Evolutionary conservation across 768 basidiomycete species (phyloP).

Genomic region (Podaxis mareebaensis): DNA sequence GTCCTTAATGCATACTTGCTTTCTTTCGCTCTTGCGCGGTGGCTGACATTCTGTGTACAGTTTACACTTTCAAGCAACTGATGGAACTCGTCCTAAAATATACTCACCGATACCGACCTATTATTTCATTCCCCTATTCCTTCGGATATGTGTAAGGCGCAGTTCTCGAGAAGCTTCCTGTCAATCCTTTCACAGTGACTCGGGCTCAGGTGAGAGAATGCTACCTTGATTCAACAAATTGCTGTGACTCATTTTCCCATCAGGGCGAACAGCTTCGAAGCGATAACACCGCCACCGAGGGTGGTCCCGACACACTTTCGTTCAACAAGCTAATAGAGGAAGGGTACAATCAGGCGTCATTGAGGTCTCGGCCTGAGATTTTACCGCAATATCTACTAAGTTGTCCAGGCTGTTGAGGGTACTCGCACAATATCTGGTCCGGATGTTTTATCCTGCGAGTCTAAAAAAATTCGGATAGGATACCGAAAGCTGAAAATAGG

Average conservation of each 20-base stretch:
- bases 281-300: slow-evolving; percentile 53
- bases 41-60: slow-evolving; percentile 33
- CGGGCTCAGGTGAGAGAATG: slow-evolving; percentile 54
- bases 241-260: slow-evolving; percentile 3
- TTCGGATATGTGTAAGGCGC: slow-evolving; percentile 66
- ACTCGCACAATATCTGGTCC: neutral
- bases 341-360: slow-evolving; percentile 30
- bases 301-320: slow-evolving; percentile 29
- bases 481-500: neutral
- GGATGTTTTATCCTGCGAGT: neutral
- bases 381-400: slow-evolving; percentile 53
- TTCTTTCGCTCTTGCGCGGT: neutral
- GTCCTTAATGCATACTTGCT: too few relatives aligned
- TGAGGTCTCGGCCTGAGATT: slow-evolving; percentile 53
- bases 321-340: slow-evolving; percentile 40
- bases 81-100: slow-evolving; percentile 64
- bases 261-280: slow-evolving; percentile 63
- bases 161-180: slow-evolving; percentile 62
- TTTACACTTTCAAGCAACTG: slow-evolving; percentile 65
- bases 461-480: neutral
- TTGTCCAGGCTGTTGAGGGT: neutral
- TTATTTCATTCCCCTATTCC: slow-evolving; percentile 64
- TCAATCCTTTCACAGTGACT: slow-evolving; percentile 68
- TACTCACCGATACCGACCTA: slow-evolving; percentile 51
- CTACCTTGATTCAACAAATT: neutral